Evolutionary conservation across 23 red algal genomes (phyloP).

Genomic region (Gracilariopsis chorda): DNA sequence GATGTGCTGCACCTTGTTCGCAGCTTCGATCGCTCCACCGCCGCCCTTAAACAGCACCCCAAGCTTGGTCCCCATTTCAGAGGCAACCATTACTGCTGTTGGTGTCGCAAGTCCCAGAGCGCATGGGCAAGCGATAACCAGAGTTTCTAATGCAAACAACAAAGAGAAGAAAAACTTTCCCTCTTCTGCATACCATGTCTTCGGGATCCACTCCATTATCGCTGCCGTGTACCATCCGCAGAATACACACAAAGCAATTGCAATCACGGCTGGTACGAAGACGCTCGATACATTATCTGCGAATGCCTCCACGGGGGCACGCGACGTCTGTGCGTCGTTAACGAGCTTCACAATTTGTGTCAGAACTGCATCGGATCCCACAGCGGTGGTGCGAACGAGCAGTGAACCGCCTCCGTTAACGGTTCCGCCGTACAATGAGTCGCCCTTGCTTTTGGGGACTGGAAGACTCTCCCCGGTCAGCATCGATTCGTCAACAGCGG

Average conservation of each 20-base stretch:
- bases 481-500: constrained; percentile 90
- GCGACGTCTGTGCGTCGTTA: constrained; percentile 84
- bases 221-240: constrained; percentile 72
- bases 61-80: constrained; percentile 52
- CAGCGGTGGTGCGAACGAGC: constrained; percentile 75
- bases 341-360: constrained; percentile 93
- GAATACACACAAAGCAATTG: constrained; percentile 61
- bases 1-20: constrained; percentile 46
- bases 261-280: constrained; percentile 87
- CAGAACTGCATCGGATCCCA: constrained; percentile 63
- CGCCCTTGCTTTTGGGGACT: constrained; percentile 71
- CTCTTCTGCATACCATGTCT: constrained; percentile 71
- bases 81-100: constrained; percentile 91
- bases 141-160: constrained; percentile 83
- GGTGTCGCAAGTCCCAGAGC: constrained; percentile 98
- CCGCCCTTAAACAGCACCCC: constrained; percentile 86
- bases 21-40: constrained; percentile 65
- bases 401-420: constrained; percentile 78
- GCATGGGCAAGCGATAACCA: constrained; percentile 98
- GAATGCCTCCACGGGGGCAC: constrained; percentile 81
- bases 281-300: constrained; percentile 85
- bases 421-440: constrained; percentile 76
- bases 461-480: constrained; percentile 90
- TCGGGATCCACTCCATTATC: constrained; percentile 39
- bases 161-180: constrained; percentile 79